These are phyloP conservation scores for Amaranthus palmeri DNA, from an alignment of 148 eudicot species.

Conservation along the genomic window DNA sequence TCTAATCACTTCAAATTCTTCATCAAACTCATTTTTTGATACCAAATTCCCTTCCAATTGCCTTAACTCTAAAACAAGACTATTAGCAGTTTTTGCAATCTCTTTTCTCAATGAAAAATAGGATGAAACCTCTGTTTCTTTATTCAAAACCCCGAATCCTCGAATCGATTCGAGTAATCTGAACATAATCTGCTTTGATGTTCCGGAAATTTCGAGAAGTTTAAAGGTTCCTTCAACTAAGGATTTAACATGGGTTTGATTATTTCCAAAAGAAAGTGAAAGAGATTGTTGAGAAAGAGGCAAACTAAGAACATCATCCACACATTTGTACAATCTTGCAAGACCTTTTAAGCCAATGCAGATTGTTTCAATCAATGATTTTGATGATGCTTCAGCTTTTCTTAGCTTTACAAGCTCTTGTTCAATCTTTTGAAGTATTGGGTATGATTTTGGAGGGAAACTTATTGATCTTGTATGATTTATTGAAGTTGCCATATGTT, in stretches of 20 bases:
- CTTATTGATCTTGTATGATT: constrained; percentile 42
- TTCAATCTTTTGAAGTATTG: constrained; percentile 26
- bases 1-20: constrained; percentile 14
- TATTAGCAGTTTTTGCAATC: constrained; percentile 6
- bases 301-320: constrained; percentile 10
- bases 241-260: neutral
- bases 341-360: constrained; percentile 17
- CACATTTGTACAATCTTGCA: constrained; percentile 17
- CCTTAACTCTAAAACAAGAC: neutral
- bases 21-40: neutral
- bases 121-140: neutral
- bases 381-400: constrained; percentile 33
- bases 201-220: constrained; percentile 14
- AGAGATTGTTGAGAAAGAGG: constrained; percentile 3
- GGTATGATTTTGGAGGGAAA: constrained; percentile 46
- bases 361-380: constrained; percentile 12
- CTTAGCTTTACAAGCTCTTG: constrained; percentile 41
- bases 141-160: neutral
- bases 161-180: constrained; percentile 10
- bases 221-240: constrained; percentile 2
- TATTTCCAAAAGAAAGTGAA: neutral
- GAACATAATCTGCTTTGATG: constrained; percentile 5
- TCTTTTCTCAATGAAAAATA: constrained; percentile 12
- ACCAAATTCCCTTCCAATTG: constrained; percentile 8
- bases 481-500: constrained; percentile 25